phyloP scores from a whole-genome alignment of 108 stramenopile genomes.

The Nitzschia sp. region DNA sequence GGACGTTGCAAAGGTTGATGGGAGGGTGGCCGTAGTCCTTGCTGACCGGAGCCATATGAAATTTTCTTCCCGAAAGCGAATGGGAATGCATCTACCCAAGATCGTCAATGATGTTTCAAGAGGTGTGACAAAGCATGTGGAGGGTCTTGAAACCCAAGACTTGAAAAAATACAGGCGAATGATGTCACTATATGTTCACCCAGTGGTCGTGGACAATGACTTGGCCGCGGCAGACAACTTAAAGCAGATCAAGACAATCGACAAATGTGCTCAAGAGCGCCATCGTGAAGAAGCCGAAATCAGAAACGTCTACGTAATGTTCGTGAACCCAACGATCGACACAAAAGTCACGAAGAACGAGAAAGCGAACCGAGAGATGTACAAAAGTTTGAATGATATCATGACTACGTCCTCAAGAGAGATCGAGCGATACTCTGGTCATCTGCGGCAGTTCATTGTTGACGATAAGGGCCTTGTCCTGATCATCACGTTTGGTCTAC shows the following conservation, averaged over 20 bases:
- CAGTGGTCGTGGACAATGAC: slow-evolving; percentile 70
- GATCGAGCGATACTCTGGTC: slow-evolving; percentile 54
- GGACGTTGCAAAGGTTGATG: neutral
- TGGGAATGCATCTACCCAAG: slow-evolving; percentile 6
- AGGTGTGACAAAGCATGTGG: slow-evolving; percentile 25
- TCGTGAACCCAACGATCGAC: slow-evolving; percentile 44
- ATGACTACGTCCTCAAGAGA: slow-evolving; percentile 60
- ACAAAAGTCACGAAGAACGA: slow-evolving; percentile 16
- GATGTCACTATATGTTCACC: slow-evolving; percentile 79
- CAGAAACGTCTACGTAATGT: slow-evolving; percentile 62
- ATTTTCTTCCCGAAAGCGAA: slow-evolving; percentile 1
- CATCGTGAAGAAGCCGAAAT: slow-evolving; percentile 70
- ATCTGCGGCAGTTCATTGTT: slow-evolving; percentile 76
- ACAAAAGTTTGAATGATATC: slow-evolving; percentile 60
- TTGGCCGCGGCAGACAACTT: slow-evolving; percentile 40
- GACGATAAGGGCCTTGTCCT: slow-evolving; percentile 75
- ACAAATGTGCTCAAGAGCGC: slow-evolving; percentile 33
- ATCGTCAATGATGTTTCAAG: slow-evolving; percentile 17
- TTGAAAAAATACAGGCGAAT: slow-evolving; percentile 41
- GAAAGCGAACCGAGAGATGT: slow-evolving; percentile 27
- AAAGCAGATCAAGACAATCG: slow-evolving; percentile 19
- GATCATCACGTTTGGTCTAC: slow-evolving; percentile 78
- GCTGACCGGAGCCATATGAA: neutral
- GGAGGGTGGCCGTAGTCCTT: neutral
- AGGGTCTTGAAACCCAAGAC: slow-evolving; percentile 39